These are phyloP conservation scores for Penicillium taxi DNA, from an alignment of 495 filamentous ascomycete genomes.

Conservation along the genomic window DNA sequence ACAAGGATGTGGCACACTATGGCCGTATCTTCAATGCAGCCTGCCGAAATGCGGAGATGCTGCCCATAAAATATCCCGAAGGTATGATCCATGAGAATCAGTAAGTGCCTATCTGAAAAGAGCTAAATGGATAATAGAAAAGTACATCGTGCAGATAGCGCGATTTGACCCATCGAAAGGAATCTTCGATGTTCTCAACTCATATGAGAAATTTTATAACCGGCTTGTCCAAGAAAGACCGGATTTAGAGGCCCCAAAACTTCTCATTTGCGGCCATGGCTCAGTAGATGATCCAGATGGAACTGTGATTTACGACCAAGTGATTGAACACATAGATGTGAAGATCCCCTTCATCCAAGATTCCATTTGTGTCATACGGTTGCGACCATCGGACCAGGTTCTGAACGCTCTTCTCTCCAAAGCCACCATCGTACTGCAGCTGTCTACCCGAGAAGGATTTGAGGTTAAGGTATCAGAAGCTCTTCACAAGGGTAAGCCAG, in stretches of 20 bases:
- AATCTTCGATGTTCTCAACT: slow-evolving; percentile 69
- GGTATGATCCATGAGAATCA: slow-evolving; percentile 27
- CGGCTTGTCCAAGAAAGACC: slow-evolving; percentile 41
- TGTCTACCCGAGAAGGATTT: slow-evolving; percentile 79
- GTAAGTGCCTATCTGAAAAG: slow-evolving; percentile 1
- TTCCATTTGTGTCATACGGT: slow-evolving; percentile 66
- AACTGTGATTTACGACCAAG: slow-evolving; percentile 61
- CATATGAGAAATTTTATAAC: slow-evolving; percentile 66
- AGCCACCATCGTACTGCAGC: slow-evolving; percentile 65
- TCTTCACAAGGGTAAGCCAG: slow-evolving; percentile 73
- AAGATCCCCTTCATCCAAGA: slow-evolving; percentile 42
- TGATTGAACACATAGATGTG: slow-evolving; percentile 56
- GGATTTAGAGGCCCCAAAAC: slow-evolving; percentile 53
- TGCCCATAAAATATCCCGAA: slow-evolving; percentile 57
- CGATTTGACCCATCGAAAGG: slow-evolving; percentile 86
- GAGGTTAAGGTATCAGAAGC: slow-evolving; percentile 88
- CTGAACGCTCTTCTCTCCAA: slow-evolving; percentile 74
- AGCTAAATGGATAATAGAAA: slow-evolving; percentile 27
- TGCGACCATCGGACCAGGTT: slow-evolving; percentile 71
- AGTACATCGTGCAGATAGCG: slow-evolving; percentile 76
- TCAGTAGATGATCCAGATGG: slow-evolving; percentile 84
- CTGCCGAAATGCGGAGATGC: slow-evolving; percentile 49
- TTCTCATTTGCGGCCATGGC: slow-evolving; percentile 71
- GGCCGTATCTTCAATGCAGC: slow-evolving; percentile 62
- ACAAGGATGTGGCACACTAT: slow-evolving; percentile 71